Base-by-base conservation (phyloP, 805 yeast species). In the Lachancea quebecensis region DNA sequence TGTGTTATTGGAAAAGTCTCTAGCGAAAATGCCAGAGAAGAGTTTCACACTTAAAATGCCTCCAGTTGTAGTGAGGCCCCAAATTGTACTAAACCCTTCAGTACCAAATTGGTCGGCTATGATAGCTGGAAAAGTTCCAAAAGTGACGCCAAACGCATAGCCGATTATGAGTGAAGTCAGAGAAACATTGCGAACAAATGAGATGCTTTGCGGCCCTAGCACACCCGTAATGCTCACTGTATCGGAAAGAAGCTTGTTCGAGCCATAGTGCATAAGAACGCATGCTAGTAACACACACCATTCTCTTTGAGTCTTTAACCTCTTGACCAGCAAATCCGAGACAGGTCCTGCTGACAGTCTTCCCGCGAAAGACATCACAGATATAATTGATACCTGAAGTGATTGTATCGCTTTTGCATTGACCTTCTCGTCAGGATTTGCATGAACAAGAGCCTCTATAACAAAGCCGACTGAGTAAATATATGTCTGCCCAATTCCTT, bases 11-110 rank as follows among this genome's bases (percentile, higher is more conserved):
- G 78, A 81, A 50, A 84, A 71, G 29, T 76, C 73, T 9, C 53
- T 45, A 1, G 87, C 88, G 52, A 85, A 74, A 40, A 71, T 66
- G 45, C 72, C 72, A 40, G 81, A 78, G 49, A 83, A 68, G 2
- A 69, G 41, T 53, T 75, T 77, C 35, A 84, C 73, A 0, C 76
- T 66, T 3, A 77, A 38, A 16, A 82, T 64, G 1, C 88, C 87
- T 7, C 90, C 90, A 0, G 88, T 79, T 18, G 89, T 81, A 12
- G 79, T 64, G 35, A 84, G 64, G 0, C 91, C 88, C 91, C 93
- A 85, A 1, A 82, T 72, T 0, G 90, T 82, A 17, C 88, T 79
- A 59, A 82, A 85, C 0, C 79, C 74, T 6, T 65, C 70, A 0
- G 85, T 74, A 2, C 90, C 90, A 65, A 82, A 83, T 11, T 71